Evolutionary conservation across 2,329 filamentous ascomycete genomes (phyloP), one percentile per base, ranked within the genome.

Genomic region (Colletotrichum endophyticum): DNA sequence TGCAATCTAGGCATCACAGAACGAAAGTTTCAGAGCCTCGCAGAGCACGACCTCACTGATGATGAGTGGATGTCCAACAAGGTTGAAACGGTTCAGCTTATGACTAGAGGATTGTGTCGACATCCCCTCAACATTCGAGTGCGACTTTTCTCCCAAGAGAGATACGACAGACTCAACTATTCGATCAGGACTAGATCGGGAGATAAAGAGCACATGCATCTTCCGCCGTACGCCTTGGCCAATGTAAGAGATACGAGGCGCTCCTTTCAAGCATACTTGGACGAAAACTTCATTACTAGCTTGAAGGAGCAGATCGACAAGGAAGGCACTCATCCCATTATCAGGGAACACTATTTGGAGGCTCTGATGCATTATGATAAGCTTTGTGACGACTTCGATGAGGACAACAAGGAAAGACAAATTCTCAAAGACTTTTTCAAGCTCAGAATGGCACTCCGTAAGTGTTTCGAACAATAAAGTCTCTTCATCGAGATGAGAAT

Each of bases 371-470:
- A 80, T 13, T 83, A 81, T 34, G 8, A 64, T 34, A 53, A 62
- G 5, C 39, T 34, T 13, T 83, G 81, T 49, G 8, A 64, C 49
- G 34, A 62, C 3, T 32, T 34, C 7, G 68, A 67, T 8, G 61
- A 66, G n/a, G 22, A 59, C 4, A 19, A 44, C 16, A 76, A 79
- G 16, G 83, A 87, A 44, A 81, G 82, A 32, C 70, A 78, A 1
- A 83, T 90, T 6, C 72, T 90, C n/a, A 73, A 77, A 2, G 84
- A 85, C 12, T 82, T 88, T 5, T 86, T 90, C 27, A 79, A 81
- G 8, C 78, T 90, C 2, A 89, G 88, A 86, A 88, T 89, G 78
- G 86, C 86, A 5, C 85, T 86, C 13, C 83, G 89, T 90, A 79
- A 80, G 88, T 53, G 44, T 84, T n/a, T 30, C 11, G 69, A 32